These are phyloP conservation scores for Nicotiana sylvestris DNA, from an alignment of 257 asterid species.

Conservation along the genomic window DNA sequence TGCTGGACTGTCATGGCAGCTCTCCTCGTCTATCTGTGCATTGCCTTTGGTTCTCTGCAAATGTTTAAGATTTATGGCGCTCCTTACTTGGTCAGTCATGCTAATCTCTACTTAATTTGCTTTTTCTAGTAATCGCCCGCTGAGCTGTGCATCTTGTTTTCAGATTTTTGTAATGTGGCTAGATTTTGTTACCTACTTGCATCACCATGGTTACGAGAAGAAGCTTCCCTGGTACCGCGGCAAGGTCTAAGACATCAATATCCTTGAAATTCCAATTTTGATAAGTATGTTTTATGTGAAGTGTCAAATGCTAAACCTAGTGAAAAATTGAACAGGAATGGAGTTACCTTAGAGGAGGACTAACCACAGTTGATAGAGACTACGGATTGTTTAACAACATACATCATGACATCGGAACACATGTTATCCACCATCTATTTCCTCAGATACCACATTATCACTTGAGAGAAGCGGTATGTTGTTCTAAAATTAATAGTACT, in stretches of 20 bases:
- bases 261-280: background rate
- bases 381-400: conserved; percentile 37
- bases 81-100: conserved; percentile 40
- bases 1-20: conserved; percentile 47
- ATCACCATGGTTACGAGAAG: conserved; percentile 58
- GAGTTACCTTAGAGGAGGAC: conserved; percentile 40
- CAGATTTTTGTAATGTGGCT: conserved; percentile 46
- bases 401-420: conserved; percentile 40
- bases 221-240: conserved; percentile 68
- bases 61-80: conserved; percentile 37
- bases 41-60: conserved; percentile 32
- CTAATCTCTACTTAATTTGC: background rate
- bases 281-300: background rate
- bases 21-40: conserved; percentile 28
- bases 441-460: conserved; percentile 40
- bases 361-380: conserved; percentile 38
- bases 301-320: background rate
- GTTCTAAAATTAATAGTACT: too few species aligned
- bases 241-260: conserved; percentile 24
- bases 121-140: background rate
- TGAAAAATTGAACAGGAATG: conserved; percentile 25
- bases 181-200: conserved; percentile 55
- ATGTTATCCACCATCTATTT: conserved; percentile 37
- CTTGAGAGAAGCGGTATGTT: conserved; percentile 23
- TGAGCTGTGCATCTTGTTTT: background rate